Evolutionary conservation across 352 stramenopile species (phyloP), one percentile per base, ranked within the genome.

Genomic region (Lagenidium sp.): DNA sequence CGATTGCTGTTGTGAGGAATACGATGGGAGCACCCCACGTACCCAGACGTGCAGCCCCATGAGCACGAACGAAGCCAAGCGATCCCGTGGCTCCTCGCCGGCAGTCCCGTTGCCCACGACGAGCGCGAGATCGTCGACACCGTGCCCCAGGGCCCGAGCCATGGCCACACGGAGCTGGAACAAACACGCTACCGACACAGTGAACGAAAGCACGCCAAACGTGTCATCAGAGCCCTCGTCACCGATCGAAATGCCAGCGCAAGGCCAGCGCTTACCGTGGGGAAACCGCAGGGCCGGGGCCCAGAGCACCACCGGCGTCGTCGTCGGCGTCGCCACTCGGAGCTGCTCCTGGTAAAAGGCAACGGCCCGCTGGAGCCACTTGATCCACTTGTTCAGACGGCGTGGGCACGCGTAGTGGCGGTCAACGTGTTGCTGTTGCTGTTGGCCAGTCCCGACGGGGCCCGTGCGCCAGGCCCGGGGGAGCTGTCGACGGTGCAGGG

Each of bases 251-350:
- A n/a, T n/a, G n/a, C n/a, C n/a, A n/a, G n/a, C n/a, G n/a, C n/a
- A n/a, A n/a, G n/a, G n/a, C n/a, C n/a, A n/a, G 20, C n/a, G 3
- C 50, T 8, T 58, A 81, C 68, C 70, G 69, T 62, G 63, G 0
- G 70, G 63, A 13, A 60, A 58, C 12, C 65, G 56, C 26, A 83
- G 36, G 4, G 55, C 65, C 45, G 67, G 59, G 16, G 81, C 22
- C 53, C 57, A 68, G 13, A 83, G 36, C 1, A 42, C 5, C 4
- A 50, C 44, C 12, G 40, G 36, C 5, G 50, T 4, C 18, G 18
- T 22, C 5, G 22, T 10, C 1, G 30, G 11, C 7, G 15, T 39
- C 15, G 38, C 24, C 28, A 15, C 8, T 13, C 8, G 15, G 28
- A 32, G 15, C 6, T 44, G 22, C 4, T 12, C 7, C n/a, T 53